Conservation (phyloP, 768 basidiomycete species). For the Lactarius pseudohatsudake region DNA sequence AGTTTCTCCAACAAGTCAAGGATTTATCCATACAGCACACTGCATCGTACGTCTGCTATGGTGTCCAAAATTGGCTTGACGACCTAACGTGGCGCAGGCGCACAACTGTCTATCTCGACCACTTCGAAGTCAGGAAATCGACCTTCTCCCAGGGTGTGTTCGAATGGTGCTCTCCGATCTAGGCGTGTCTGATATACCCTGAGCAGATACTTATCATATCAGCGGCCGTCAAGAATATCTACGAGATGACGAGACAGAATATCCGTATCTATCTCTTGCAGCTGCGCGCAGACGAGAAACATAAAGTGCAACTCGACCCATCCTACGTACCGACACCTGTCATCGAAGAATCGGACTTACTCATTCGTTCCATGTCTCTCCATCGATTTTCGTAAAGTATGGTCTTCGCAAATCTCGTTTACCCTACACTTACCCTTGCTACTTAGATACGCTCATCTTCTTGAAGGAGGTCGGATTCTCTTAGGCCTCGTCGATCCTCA, state of each 20-base stretch:
- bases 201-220: background rate
- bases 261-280: background rate
- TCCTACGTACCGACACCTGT: background rate
- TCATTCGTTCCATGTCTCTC: constrained; percentile 16
- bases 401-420: background rate
- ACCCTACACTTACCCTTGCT: background rate
- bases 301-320: background rate
- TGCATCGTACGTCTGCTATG: background rate
- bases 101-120: background rate
- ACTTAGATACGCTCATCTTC: constrained; percentile 22
- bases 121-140: background rate
- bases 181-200: background rate
- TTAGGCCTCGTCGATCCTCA: constrained; percentile 13
- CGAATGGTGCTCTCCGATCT: background rate
- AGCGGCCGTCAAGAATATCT: background rate
- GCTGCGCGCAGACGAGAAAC: background rate
- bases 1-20: background rate
- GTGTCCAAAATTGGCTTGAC: background rate
- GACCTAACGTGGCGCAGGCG: background rate
- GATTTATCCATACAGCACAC: background rate
- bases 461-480: constrained; percentile 22
- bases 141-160: background rate
- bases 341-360: background rate
- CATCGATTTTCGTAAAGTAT: constrained; percentile 12
- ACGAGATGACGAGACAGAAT: background rate